These are phyloP conservation scores for Spergularia marina DNA, from an alignment of 148 eudicot species.

Conservation along the genomic window DNA sequence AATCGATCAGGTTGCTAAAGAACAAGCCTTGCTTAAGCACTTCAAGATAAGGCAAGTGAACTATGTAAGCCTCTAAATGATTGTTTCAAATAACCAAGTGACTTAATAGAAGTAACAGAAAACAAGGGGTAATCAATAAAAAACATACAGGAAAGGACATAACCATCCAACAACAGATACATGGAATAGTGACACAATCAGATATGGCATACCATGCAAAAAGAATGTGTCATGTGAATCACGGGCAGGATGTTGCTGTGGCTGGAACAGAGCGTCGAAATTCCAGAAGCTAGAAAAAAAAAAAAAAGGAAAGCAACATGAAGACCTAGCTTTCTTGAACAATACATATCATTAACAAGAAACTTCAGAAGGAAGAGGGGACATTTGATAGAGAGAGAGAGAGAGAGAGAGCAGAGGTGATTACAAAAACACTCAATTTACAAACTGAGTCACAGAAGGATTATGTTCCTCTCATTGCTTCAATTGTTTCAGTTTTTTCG, in stretches of 20 bases:
- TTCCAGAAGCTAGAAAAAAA: conserved; percentile 72
- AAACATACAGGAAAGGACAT: neutral
- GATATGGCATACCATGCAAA: conserved; percentile 54
- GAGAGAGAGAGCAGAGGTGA: too few species aligned
- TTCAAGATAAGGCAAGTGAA: neutral
- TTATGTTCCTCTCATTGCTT: too few species aligned
- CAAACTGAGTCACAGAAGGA: too few species aligned
- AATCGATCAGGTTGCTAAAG: too few species aligned
- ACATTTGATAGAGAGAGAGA: neutral
- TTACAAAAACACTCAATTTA: too few species aligned
- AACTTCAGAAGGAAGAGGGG: neutral
- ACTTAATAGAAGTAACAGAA: neutral
- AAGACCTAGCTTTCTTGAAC: neutral
- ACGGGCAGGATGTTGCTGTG: conserved; percentile 98
- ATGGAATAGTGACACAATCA: neutral
- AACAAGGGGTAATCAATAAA: neutral
- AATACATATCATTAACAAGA: neutral
- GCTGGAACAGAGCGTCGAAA: conserved; percentile 92
- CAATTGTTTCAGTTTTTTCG: too few species aligned
- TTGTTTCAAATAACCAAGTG: neutral
- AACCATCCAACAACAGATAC: neutral
- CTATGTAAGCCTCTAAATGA: neutral
- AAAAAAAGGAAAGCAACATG: neutral
- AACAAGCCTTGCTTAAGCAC: neutral
- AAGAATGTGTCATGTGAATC: conserved; percentile 97